Evolutionary conservation across 2,329 filamentous ascomycete species (phyloP).

Genomic region (Talaromyces pinophilus): DNA sequence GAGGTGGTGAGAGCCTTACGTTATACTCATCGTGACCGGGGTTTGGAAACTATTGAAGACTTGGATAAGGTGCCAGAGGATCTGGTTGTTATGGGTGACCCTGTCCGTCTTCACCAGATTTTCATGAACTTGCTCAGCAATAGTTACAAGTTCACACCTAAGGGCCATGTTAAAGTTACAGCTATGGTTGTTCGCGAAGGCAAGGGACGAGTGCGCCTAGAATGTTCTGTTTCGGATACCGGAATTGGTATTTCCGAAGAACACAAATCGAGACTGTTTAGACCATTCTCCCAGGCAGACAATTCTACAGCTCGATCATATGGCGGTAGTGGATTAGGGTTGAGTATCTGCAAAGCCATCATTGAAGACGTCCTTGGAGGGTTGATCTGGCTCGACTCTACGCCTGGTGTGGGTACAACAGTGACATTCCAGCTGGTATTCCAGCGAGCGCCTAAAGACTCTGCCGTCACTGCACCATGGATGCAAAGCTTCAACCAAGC

Average conservation of each 20-base stretch:
- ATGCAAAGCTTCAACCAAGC: slow-evolving; percentile 48
- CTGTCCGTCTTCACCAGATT: slow-evolving; percentile 79
- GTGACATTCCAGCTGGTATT: slow-evolving; percentile 83
- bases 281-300: slow-evolving; percentile 91
- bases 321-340: slow-evolving; percentile 83
- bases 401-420: slow-evolving; percentile 61
- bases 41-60: slow-evolving; percentile 63
- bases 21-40: slow-evolving; percentile 64
- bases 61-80: slow-evolving; percentile 61
- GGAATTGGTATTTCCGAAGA: slow-evolving; percentile 82
- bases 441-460: slow-evolving; percentile 69
- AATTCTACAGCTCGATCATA: slow-evolving; percentile 87
- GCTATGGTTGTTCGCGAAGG: slow-evolving; percentile 73
- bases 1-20: slow-evolving; percentile 65
- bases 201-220: slow-evolving; percentile 69
- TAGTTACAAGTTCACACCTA: slow-evolving; percentile 89
- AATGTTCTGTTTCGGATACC: slow-evolving; percentile 84
- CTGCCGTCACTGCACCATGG: slow-evolving; percentile 60
- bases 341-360: slow-evolving; percentile 92
- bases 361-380: slow-evolving; percentile 92
- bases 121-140: slow-evolving; percentile 81
- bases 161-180: slow-evolving; percentile 80
- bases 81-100: slow-evolving; percentile 77
- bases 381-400: slow-evolving; percentile 77
- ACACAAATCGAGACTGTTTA: slow-evolving; percentile 81